Conservation (phyloP, 148 eudicot genomes). For the Persicaria maculosa region DNA sequence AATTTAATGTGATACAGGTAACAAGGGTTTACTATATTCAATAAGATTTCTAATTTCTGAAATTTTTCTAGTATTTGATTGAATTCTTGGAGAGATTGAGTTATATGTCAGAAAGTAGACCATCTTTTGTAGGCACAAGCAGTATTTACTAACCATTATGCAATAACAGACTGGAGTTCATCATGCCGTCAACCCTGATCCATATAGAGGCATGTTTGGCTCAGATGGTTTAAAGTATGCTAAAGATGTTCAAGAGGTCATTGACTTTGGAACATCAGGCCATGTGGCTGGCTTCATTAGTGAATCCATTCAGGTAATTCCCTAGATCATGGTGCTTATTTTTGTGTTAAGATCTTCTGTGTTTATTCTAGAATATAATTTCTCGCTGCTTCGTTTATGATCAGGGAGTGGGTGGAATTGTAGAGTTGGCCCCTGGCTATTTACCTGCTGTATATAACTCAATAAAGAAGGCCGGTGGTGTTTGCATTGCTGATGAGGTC, state of each 20-base stretch:
- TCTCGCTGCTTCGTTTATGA: neutral
- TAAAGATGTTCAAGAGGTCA: slow-evolving; percentile 75
- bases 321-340: too few species aligned
- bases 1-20: slow-evolving; percentile 97
- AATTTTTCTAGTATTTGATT: too few species aligned
- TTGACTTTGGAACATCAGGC: slow-evolving; percentile 81
- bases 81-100: too few species aligned
- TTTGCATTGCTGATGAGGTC: slow-evolving; percentile 93
- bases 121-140: too few species aligned
- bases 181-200: slow-evolving; percentile 92
- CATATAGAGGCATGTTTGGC: slow-evolving; percentile 89
- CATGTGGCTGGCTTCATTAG: slow-evolving; percentile 74
- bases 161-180: slow-evolving; percentile 77
- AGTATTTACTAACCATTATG: neutral
- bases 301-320: slow-evolving; percentile 77
- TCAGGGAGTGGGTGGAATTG: slow-evolving; percentile 98
- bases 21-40: neutral
- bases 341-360: neutral
- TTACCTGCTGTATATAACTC: slow-evolving; percentile 59
- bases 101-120: too few species aligned
- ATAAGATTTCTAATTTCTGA: neutral
- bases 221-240: slow-evolving; percentile 86
- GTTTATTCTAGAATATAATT: neutral
- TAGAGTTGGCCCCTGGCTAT: slow-evolving; percentile 92
- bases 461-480: slow-evolving; percentile 86